phyloP scores from a whole-genome alignment of 2,329 filamentous ascomycete species.

The Talaromyces verruculosus region DNA sequence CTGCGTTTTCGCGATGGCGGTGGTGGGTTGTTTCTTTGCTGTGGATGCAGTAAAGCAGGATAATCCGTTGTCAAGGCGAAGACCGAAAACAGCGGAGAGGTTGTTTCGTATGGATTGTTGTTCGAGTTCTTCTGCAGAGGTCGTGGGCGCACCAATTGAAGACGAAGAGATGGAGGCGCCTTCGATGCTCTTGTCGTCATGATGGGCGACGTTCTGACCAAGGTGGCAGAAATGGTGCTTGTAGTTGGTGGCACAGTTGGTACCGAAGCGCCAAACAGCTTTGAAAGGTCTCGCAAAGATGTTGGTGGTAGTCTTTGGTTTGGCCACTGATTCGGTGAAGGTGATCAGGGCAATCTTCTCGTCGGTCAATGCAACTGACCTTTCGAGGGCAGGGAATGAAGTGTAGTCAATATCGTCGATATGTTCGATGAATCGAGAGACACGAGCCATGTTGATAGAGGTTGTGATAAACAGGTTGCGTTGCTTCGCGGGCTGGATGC shows the following conservation, averaged over 20 bases:
- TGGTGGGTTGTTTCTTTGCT: not conserved
- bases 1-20: not conserved
- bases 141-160: not conserved
- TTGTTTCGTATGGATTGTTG: constrained; percentile 6
- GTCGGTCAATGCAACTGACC: not conserved
- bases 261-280: not conserved
- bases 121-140: constrained; percentile 7
- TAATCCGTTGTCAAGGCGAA: not conserved
- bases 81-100: constrained; percentile 8
- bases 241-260: not conserved
- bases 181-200: not conserved
- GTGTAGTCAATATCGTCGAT: not conserved
- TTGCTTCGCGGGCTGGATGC: constrained; percentile 7
- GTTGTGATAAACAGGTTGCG: not conserved
- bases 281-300: not conserved
- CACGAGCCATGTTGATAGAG: constrained; percentile 19
- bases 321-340: not conserved
- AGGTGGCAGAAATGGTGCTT: constrained; percentile 10
- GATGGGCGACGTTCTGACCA: not conserved
- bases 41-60: not conserved
- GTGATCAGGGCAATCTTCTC: not conserved
- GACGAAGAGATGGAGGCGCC: constrained; percentile 12
- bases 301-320: not conserved
- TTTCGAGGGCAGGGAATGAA: not conserved
- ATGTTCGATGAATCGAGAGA: constrained; percentile 14